Conservation (phyloP, 352 stramenopile genomes). For the Phytophthora fragariaefolia region DNA sequence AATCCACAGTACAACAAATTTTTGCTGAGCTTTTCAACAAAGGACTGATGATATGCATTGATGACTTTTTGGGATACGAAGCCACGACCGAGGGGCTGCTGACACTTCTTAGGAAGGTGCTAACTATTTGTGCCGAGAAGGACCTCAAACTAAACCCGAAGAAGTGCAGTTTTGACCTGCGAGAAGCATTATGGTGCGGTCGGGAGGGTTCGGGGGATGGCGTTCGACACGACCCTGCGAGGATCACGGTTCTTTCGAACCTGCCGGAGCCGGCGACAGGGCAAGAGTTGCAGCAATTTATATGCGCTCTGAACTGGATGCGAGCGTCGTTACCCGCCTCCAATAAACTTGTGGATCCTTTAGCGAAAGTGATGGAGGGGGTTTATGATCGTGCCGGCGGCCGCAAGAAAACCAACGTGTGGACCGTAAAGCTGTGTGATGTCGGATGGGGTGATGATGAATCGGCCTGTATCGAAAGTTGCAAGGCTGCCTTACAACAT, state of each 20-base stretch:
- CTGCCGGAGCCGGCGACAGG: not conserved
- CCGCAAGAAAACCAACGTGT: not conserved
- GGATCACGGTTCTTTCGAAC: not conserved
- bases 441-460: not conserved
- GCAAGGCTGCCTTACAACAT: not conserved
- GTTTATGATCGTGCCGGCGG: not conserved
- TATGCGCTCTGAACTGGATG: not conserved
- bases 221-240: not conserved
- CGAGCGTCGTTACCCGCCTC: not conserved
- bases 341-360: not conserved
- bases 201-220: not conserved
- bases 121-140: slow-evolving; percentile 15
- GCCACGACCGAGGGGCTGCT: not conserved
- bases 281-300: not conserved
- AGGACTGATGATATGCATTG: not conserved
- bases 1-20: not conserved
- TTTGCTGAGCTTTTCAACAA: not conserved
- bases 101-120: slow-evolving; percentile 4
- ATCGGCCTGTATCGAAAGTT: not conserved
- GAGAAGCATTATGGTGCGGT: not conserved
- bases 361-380: not conserved
- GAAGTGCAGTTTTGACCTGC: slow-evolving; percentile 1
- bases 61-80: not conserved
- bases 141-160: slow-evolving; percentile 15
- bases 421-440: not conserved